Evolutionary conservation across 2,329 filamentous ascomycete genomes (phyloP), one percentile per base, ranked within the genome.

Genomic region (Dryadomyces sulphureus): DNA sequence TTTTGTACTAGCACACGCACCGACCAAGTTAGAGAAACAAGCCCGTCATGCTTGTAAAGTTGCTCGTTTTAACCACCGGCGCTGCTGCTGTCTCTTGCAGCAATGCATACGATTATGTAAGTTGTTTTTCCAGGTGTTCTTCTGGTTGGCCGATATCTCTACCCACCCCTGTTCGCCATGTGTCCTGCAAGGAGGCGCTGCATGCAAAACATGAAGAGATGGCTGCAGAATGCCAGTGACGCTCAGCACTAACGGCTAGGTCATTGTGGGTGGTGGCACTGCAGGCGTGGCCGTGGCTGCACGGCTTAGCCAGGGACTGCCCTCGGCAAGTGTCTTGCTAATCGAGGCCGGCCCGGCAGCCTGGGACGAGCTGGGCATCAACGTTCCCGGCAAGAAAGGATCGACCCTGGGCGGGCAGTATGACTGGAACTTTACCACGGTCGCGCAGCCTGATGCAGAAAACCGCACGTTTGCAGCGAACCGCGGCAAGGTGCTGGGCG

Each of bases 401-500:
- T 50, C 54, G 16, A 54, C 55, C 12, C 34, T 56, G 19, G 53
- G 49, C 14, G 52, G 48, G 9, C 47, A 47, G 3, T 59, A 57
- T 34, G 59, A 68, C 54, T 64, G 65, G 56, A 63, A 62, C 44
- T 65, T 68, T 52, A 60, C 62, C 7, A 65, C 66, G 0, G 55
- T 57, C 5, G 57, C 64, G 2, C 66, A 68, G 43, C 48, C 57
- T 2, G 50, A 56, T 19, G 59, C 67, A 4, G 60, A 63, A n/a
- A 56, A 58, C 8, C 60, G 65, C 1, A 50, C 57, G 7, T 62
- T 69, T 20, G 42, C 55, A 5, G 62, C 66, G 34, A 61, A 61
- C 14, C 59, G 66, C 6, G 68, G 66, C 11, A 65, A 66, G 42
- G 63, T 67, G 1, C 59, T 73, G 0, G 68, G 69, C 12, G 69